A percentile compares a stretch with the other conserved stretches of the same genome.
Conservation (phyloP, 495 filamentous ascomycete genomes). For the Trichocladium uniseriatum region DNA sequence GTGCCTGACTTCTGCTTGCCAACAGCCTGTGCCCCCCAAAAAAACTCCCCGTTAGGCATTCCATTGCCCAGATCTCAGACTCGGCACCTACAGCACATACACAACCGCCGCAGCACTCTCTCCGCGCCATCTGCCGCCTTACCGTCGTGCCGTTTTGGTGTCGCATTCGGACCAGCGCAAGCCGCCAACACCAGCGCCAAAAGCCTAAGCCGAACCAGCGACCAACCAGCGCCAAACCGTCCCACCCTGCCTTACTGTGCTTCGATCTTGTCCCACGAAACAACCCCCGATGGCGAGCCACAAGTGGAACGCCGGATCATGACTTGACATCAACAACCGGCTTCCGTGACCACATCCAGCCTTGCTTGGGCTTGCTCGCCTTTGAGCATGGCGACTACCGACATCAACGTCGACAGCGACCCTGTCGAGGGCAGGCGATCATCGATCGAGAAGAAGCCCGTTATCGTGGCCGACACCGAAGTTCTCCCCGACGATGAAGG, state of each 20-base stretch:
- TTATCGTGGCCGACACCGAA: conserved; percentile 13
- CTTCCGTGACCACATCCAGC: conserved; percentile 10
- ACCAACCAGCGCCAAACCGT: conserved; percentile 1
- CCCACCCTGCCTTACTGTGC: not conserved
- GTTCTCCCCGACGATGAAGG: conserved; percentile 5
- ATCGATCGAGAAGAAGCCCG: conserved; percentile 29
- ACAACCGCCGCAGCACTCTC: not conserved
- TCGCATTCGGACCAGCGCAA: not conserved
- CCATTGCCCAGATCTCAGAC: not conserved
- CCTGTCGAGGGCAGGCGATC: conserved; percentile 17
- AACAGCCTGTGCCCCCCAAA: conserved; percentile 4
- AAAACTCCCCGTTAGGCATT: not conserved
- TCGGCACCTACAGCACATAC: not conserved
- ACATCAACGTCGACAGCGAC: conserved; percentile 14
- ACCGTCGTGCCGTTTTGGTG: not conserved
- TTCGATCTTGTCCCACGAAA: not conserved
- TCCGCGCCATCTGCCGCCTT: not conserved
- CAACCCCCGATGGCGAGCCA: conserved; percentile 13
- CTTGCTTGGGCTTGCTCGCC: not conserved
- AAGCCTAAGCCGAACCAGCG: too few species aligned
- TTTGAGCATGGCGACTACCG: conserved; percentile 17
- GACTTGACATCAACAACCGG: conserved; percentile 7
- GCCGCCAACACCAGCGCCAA: not conserved
- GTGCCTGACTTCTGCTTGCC: not conserved
- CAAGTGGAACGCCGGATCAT: conserved; percentile 6